Percentiles rank a stretch among this genome's conserved stretches.
phyloP scores from a whole-genome alignment of 257 asterid genomes.

The Capsicum baccatum region DNA sequence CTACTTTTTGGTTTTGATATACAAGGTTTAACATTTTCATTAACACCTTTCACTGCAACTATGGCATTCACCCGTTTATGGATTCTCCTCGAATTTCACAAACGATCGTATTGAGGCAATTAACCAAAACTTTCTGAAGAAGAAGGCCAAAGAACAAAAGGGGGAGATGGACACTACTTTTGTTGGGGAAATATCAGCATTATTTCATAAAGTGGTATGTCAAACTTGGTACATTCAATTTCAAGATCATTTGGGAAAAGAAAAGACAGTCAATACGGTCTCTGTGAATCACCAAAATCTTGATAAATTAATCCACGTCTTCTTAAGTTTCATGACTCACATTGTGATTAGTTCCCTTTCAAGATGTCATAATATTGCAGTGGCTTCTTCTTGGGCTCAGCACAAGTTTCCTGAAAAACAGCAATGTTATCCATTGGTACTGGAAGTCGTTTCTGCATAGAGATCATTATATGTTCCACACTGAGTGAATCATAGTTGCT shows the following conservation, averaged over 20 bases:
- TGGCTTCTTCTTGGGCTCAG: slow-evolving; percentile 72
- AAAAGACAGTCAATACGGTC: background rate
- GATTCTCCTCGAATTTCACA: too few species aligned
- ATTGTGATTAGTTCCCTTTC: slow-evolving; percentile 52
- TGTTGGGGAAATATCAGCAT: background rate
- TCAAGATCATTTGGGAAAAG: background rate
- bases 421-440: background rate
- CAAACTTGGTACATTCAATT: too few species aligned
- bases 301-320: background rate
- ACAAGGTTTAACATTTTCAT: too few species aligned
- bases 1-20: too few species aligned
- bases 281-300: background rate
- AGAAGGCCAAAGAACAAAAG: too few species aligned
- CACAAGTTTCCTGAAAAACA: slow-evolving; percentile 65
- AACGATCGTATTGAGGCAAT: too few species aligned
- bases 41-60: too few species aligned
- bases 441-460: background rate
- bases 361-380: slow-evolving; percentile 69
- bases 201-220: background rate
- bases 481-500: background rate
- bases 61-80: too few species aligned
- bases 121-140: too few species aligned
- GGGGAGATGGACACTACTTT: too few species aligned
- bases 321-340: background rate
- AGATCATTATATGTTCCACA: background rate